Evolutionary conservation across 2,329 filamentous ascomycete species (phyloP).

Genomic region (Camptophora hylomeconis): DNA sequence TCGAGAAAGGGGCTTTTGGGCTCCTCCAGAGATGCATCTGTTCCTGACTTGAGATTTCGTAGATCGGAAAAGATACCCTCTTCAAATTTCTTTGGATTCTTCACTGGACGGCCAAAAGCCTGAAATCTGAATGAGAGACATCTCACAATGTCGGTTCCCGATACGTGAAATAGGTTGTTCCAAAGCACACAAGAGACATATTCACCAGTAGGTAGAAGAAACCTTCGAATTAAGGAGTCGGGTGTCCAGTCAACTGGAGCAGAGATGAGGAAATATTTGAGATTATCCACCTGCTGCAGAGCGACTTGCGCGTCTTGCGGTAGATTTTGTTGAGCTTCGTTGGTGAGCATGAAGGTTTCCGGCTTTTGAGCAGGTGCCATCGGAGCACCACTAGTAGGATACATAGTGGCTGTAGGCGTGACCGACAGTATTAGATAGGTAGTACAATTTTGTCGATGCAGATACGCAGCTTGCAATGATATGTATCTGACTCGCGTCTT

Average conservation of each 20-base stretch:
- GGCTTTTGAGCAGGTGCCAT: slow-evolving; percentile 93
- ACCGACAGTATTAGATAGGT: too few relatives aligned
- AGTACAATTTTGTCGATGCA: too few relatives aligned
- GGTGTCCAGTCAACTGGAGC: slow-evolving; percentile 95
- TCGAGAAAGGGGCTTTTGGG: slow-evolving; percentile 97
- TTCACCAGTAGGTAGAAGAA: slow-evolving; percentile 91
- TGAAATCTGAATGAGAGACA: slow-evolving; percentile 97
- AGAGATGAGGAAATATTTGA: slow-evolving; percentile 99
- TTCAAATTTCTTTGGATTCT: slow-evolving; percentile 99
- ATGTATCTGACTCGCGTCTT: slow-evolving; percentile 2
- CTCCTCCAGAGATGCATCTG: slow-evolving; percentile 94
- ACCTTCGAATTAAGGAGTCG: slow-evolving; percentile 92
- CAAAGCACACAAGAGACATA: slow-evolving; percentile 97
- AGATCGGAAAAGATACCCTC: slow-evolving; percentile 98
- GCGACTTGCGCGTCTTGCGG: slow-evolving; percentile 95
- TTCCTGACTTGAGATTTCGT: slow-evolving; percentile 94
- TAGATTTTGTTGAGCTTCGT: slow-evolving; percentile 89
- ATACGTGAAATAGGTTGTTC: slow-evolving; percentile 99
- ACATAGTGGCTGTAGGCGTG: slow-evolving; percentile 54
- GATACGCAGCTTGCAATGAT: too few relatives aligned
- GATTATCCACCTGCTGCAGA: slow-evolving; percentile 93
- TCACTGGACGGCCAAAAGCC: slow-evolving; percentile 93
- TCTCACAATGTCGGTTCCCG: slow-evolving; percentile 95
- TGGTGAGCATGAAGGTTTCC: slow-evolving; percentile 97
- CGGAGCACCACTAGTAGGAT: slow-evolving; percentile 61